Evolutionary conservation across 73 alveolate genomes (phyloP).

Genomic region (Paramecium sonneborni): DNA sequence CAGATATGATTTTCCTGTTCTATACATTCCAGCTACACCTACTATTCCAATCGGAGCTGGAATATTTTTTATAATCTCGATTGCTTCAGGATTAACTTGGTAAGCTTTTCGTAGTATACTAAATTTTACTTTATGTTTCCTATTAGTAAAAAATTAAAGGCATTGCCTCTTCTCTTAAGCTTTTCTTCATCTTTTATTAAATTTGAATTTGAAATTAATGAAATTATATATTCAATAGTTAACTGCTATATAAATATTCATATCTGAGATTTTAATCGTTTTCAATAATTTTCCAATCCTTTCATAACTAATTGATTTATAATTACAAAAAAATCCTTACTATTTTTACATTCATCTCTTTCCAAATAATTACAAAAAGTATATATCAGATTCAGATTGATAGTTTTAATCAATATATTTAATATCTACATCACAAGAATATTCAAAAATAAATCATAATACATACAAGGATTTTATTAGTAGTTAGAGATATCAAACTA

Average conservation of each 20-base stretch:
- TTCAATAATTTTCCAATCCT: not conserved
- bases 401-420: no score
- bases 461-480: no score
- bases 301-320: no score
- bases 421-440: no score
- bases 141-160: slow-evolving; percentile 18
- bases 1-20: slow-evolving; percentile 97
- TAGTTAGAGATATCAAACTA: not conserved
- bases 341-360: no score
- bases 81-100: slow-evolving; percentile 81
- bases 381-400: no score
- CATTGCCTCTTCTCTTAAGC: slow-evolving; percentile 45
- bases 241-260: not conserved
- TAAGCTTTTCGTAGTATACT: slow-evolving; percentile 11
- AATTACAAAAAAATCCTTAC: no score
- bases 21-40: slow-evolving; percentile 98
- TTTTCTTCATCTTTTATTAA: not conserved
- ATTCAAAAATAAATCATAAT: no score
- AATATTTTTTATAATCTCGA: slow-evolving; percentile 75
- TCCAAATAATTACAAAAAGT: no score
- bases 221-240: not conserved
- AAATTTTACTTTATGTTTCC: slow-evolving; percentile 30
- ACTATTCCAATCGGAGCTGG: slow-evolving; percentile 91
- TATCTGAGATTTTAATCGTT: not conserved
- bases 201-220: slow-evolving; percentile 53